These are phyloP conservation scores for Elongisporangium anandrum DNA, from an alignment of 352 stramenopile species.

Conservation along the genomic window DNA sequence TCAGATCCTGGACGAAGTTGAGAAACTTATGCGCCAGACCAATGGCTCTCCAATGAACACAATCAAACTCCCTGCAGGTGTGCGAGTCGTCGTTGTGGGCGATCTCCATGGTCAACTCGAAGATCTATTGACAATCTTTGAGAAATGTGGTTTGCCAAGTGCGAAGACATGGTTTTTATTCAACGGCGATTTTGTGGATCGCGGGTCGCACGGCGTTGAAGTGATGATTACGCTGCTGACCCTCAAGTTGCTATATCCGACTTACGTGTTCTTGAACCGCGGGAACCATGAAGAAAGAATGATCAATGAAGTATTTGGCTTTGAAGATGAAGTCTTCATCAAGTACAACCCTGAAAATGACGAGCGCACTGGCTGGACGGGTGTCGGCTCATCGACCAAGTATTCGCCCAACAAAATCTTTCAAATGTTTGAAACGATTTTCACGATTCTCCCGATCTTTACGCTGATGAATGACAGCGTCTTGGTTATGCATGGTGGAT, in stretches of 20 bases:
- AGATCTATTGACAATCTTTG: conserved; percentile 92
- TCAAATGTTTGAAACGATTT: conserved; percentile 83
- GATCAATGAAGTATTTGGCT: conserved; percentile 91
- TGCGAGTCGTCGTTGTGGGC: conserved; percentile 89
- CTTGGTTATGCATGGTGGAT: conserved; percentile 92
- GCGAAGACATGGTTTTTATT: conserved; percentile 92
- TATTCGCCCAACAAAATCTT: conserved; percentile 82
- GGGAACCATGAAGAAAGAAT: conserved; percentile 95
- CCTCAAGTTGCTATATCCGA: conserved; percentile 88
- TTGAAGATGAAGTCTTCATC: conserved; percentile 78
- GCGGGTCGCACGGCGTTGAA: conserved; percentile 90
- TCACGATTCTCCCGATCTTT: conserved; percentile 87
- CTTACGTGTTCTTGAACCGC: conserved; percentile 91
- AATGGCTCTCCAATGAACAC: conserved; percentile 63
- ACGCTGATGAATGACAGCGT: conserved; percentile 87
- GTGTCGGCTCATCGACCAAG: conserved; percentile 54
- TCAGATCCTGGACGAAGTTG: conserved; percentile 66
- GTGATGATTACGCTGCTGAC: conserved; percentile 86
- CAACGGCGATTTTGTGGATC: conserved; percentile 96
- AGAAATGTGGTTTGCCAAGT: conserved; percentile 87
- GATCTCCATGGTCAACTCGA: conserved; percentile 93
- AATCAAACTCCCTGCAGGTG: conserved; percentile 71
- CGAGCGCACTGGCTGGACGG: conserved; percentile 56
- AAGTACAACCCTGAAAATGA: conserved; percentile 80
- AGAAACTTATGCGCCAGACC: conserved; percentile 45